Percentiles rank a stretch among this genome's conserved stretches.
Evolutionary conservation across 2,329 filamentous ascomycete genomes (phyloP).

Genomic region (Diaporthe helianthi): DNA sequence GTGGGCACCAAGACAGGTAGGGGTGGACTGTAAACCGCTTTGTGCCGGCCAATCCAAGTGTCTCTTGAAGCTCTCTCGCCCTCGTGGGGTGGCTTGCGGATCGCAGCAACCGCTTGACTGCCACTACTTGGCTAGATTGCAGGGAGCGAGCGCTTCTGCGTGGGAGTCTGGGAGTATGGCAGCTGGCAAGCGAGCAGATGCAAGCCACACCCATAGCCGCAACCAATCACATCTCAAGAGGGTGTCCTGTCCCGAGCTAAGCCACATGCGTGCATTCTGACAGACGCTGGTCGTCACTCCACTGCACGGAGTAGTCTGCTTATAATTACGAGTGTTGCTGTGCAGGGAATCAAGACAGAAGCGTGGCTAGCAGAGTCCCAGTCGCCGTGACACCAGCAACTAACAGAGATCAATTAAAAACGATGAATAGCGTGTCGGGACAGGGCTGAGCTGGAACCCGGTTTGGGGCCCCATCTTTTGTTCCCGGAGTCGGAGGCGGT

Average conservation of each 20-base stretch:
- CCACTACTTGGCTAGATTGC: conserved; percentile 3
- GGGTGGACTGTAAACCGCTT: background rate
- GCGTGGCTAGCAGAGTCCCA: background rate
- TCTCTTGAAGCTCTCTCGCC: background rate
- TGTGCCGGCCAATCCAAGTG: background rate
- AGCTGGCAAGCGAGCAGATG: background rate
- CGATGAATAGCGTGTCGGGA: too few relatives aligned
- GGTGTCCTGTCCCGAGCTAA: background rate
- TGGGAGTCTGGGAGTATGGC: background rate
- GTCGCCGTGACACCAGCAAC: background rate
- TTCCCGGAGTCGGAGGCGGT: conserved; percentile 22
- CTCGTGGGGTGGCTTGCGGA: background rate
- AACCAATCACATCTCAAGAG: background rate
- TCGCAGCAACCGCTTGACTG: conserved; percentile 19
- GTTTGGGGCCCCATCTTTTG: background rate
- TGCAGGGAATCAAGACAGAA: background rate
- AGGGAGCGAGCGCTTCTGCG: background rate
- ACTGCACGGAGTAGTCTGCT: background rate
- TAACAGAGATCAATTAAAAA: background rate
- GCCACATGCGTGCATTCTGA: background rate
- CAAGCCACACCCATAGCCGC: background rate
- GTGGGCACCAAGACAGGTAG: background rate
- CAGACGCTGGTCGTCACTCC: background rate
- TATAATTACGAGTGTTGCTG: background rate
- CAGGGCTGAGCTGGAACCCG: background rate